Conservation (phyloP, 768 basidiomycete species). For the Leccinellum albellum region DNA sequence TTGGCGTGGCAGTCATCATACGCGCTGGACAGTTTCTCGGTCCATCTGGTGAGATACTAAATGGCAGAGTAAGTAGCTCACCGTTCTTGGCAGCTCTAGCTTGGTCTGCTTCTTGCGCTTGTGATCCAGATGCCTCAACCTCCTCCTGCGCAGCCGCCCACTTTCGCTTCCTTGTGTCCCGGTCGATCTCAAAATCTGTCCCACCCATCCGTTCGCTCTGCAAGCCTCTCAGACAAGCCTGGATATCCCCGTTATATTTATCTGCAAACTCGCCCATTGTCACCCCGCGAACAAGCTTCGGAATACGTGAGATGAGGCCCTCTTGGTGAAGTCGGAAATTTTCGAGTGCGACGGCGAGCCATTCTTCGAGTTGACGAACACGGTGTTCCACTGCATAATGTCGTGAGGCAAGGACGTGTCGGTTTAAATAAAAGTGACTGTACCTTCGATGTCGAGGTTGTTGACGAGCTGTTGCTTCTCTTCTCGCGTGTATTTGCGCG, state of each 20-base stretch:
- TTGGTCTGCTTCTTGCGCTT: constrained; percentile 14
- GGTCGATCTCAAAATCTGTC: constrained; percentile 56
- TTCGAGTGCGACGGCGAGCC: constrained; percentile 69
- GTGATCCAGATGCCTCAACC: constrained; percentile 38
- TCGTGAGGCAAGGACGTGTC: neutral
- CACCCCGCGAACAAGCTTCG: constrained; percentile 67
- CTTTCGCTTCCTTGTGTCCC: constrained; percentile 69
- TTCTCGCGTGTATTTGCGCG: constrained; percentile 49
- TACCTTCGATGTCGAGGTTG: constrained; percentile 81
- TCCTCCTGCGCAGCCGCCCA: constrained; percentile 66
- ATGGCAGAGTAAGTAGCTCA: constrained; percentile 17
- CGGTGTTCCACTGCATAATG: constrained; percentile 61
- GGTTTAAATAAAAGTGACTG: neutral
- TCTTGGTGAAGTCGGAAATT: constrained; percentile 75
- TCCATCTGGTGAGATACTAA: neutral
- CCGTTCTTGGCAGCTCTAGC: constrained; percentile 56
- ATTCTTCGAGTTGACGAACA: constrained; percentile 68
- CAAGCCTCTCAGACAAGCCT: constrained; percentile 63
- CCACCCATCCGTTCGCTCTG: constrained; percentile 61
- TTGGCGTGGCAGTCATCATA: constrained; percentile 46
- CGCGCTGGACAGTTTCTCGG: constrained; percentile 35
- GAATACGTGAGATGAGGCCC: constrained; percentile 68
- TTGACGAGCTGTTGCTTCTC: constrained; percentile 73
- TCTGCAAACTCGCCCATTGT: constrained; percentile 75
- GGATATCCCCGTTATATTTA: constrained; percentile 74